Conservation (phyloP, 306 rosid genomes). For the Aeschynomene evenia region DNA sequence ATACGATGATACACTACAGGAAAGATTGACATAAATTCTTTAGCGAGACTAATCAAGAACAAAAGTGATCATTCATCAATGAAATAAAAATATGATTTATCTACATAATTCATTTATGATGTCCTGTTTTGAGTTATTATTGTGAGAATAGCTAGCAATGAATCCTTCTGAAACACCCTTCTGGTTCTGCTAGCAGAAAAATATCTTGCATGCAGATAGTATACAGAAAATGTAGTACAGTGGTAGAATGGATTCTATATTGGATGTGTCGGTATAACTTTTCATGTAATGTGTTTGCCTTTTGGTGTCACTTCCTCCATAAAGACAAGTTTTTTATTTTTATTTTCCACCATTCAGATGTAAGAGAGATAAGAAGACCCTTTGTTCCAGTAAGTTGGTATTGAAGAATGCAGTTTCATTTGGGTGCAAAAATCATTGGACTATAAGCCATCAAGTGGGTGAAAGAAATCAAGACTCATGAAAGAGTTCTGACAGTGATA, state of each 20-base stretch:
- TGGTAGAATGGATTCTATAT: neutral
- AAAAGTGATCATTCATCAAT: constrained; percentile 14
- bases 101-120: neutral
- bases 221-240: neutral
- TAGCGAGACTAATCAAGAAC: constrained; percentile 21
- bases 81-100: constrained; percentile 2
- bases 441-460: neutral
- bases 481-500: neutral
- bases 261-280: neutral
- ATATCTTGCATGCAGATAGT: neutral
- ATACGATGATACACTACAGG: neutral
- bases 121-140: neutral
- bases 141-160: neutral
- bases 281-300: neutral
- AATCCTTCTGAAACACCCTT: neutral
- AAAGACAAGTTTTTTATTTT: neutral
- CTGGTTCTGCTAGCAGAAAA: neutral
- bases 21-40: constrained; percentile 10
- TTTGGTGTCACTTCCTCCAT: neutral
- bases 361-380: neutral
- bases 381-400: neutral
- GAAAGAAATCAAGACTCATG: neutral
- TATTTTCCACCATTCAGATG: neutral
- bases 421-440: neutral
- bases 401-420: neutral